Evolutionary conservation across 768 basidiomycete genomes (phyloP), one percentile per base, ranked within the genome.

Genomic region (Hericium coralloides): DNA sequence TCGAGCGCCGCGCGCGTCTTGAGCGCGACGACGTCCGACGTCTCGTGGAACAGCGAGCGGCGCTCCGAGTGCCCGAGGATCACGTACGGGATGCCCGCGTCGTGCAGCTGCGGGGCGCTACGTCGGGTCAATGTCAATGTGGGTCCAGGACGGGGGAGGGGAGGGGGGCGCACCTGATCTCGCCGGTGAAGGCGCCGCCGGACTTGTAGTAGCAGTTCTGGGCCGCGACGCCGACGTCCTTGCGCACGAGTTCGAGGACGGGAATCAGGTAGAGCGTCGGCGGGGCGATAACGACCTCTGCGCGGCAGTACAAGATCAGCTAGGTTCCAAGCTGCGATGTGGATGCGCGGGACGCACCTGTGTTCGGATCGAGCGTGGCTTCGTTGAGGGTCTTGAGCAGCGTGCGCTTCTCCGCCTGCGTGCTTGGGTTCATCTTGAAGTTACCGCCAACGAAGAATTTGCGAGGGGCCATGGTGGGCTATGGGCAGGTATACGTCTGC

Each of bases 51-150:
- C 61, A 94, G 70, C 8, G 91, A 87, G 59, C 97, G 87, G 62
- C 97, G 90, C 72, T 99, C 97, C 48, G 95, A 98, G 78, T 99
- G 97, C 38, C 88, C 95, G 52, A 98, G 82, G 70, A 99, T 88
- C 63, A 97, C 93, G 69, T 89, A 98, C 57, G 88, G 87, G 57
- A 98, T 83, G 6, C 76, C 78, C n/a, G 87, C 87, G 67, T 98
- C 92, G 39, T 76, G 79, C 63, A 98, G 85, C 73, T 98, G 95
- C 2, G 77, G 67, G 1, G 95, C 83, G 66, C 92, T 93, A 61
- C 23, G 53, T 12, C 12, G 10, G 31, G 52, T 50, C 12, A 55
- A 54, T 26, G 39, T 12, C 57, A 48, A 56, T 36, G 43, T 14
- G 25, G 55, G 10, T 31, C 23, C 50, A 8, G 4, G 12, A 22